These are phyloP conservation scores for Pseudopyrenochaeta lycopersici DNA, from an alignment of 2,329 filamentous ascomycete genomes.

Conservation along the genomic window DNA sequence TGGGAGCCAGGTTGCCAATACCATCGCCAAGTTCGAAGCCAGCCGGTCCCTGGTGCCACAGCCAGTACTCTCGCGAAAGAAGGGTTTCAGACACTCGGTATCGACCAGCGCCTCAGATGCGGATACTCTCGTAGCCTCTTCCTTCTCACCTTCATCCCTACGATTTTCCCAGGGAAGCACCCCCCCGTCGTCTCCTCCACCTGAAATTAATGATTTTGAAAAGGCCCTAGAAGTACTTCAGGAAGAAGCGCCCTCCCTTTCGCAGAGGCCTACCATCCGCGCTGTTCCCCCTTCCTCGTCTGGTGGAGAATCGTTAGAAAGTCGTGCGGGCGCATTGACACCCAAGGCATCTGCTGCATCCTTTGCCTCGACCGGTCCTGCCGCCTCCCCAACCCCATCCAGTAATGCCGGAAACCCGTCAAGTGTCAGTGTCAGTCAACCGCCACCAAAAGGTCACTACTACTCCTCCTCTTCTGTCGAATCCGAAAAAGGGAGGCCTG, in stretches of 20 bases:
- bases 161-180: conserved; percentile 52
- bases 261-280: conserved; percentile 45
- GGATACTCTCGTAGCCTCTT: conserved; percentile 48
- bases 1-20: conserved; percentile 46
- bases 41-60: conserved; percentile 43
- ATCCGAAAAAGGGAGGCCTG: conserved; percentile 42
- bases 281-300: conserved; percentile 50
- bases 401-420: conserved; percentile 41
- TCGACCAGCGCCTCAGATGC: conserved; percentile 51
- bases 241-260: conserved; percentile 37
- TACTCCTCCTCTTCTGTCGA: conserved; percentile 36
- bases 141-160: conserved; percentile 47
- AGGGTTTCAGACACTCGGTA: conserved; percentile 46
- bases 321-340: conserved; percentile 46
- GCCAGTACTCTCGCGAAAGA: conserved; percentile 44
- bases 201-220: conserved; percentile 38
- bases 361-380: conserved; percentile 42
- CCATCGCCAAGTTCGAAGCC: conserved; percentile 49
- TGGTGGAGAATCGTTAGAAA: conserved; percentile 37
- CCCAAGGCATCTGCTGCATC: conserved; percentile 47
- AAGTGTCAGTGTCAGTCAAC: conserved; percentile 34
- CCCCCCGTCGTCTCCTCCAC: conserved; percentile 47
- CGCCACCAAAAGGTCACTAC: conserved; percentile 34
- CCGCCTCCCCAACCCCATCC: conserved; percentile 30
- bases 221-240: conserved; percentile 45